These are phyloP conservation scores for Camellia granthamiana DNA, from an alignment of 148 eudicot genomes.

Conservation along the genomic window DNA sequence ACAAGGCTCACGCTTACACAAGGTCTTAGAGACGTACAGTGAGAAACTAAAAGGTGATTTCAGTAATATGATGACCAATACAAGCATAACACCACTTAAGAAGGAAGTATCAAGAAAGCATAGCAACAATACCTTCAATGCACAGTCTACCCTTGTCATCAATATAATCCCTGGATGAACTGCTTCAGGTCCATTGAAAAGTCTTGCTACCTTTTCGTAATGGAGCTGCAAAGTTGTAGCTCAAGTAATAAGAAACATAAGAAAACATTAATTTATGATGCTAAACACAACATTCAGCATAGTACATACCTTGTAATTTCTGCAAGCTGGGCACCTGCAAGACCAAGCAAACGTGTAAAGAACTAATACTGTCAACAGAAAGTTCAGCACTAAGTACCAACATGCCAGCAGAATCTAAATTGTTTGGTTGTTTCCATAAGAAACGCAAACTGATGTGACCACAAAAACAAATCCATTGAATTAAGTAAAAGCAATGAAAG, in stretches of 20 bases:
- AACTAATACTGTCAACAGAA: not conserved
- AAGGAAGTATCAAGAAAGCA: slow-evolving; percentile 17
- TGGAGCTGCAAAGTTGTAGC: slow-evolving; percentile 61
- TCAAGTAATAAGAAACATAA: slow-evolving; percentile 18
- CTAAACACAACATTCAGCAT: slow-evolving; percentile 8
- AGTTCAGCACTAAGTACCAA: not conserved
- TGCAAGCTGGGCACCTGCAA: slow-evolving; percentile 97
- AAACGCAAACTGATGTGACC: not conserved
- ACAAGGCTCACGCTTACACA: too few species aligned
- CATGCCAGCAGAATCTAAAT: slow-evolving; percentile 8
- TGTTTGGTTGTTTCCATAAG: not conserved
- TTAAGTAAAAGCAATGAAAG: not conserved
- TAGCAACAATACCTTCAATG: slow-evolving; percentile 62
- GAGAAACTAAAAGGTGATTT: not conserved
- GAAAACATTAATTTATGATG: not conserved
- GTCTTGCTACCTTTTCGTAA: slow-evolving; percentile 93
- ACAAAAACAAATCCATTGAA: not conserved
- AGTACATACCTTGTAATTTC: slow-evolving; percentile 79
- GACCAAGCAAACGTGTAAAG: slow-evolving; percentile 24
- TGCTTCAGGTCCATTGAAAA: slow-evolving; percentile 86
- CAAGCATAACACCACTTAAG: not conserved
- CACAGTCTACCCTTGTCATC: slow-evolving; percentile 96
- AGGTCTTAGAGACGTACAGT: not conserved
- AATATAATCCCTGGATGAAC: slow-evolving; percentile 83
- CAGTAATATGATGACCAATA: not conserved